Conservation (phyloP, 2,329 filamentous ascomycete species). For the Fusarium beomiforme region DNA sequence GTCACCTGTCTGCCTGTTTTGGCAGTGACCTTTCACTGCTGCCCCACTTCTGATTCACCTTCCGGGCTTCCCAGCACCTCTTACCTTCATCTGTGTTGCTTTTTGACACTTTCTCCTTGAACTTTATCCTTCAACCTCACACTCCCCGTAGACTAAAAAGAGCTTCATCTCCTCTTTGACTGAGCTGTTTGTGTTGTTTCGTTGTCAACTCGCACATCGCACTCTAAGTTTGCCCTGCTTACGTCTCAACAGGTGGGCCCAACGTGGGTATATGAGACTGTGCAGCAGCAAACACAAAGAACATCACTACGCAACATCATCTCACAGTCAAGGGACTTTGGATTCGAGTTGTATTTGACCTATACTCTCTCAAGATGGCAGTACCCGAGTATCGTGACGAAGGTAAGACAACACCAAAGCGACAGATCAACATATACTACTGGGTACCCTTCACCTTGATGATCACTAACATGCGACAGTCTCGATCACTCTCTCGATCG, state of each 20-base stretch:
- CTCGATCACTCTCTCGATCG: slow-evolving; percentile 44
- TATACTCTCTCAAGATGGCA: slow-evolving; percentile 27
- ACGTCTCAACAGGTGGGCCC: slow-evolving; percentile 21
- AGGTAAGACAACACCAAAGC: slow-evolving; percentile 23
- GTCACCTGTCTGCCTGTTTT: slow-evolving; percentile 46
- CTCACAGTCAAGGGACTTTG: neutral
- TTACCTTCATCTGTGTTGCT: slow-evolving; percentile 19
- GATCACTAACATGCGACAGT: slow-evolving; percentile 40
- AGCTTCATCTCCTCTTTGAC: neutral
- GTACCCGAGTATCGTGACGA: slow-evolving; percentile 41
- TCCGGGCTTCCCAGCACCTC: slow-evolving; percentile 38
- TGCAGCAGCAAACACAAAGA: neutral
- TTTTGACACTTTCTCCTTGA: slow-evolving; percentile 6
- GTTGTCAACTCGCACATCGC: neutral
- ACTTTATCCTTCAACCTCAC: slow-evolving; percentile 15
- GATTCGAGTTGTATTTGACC: neutral
- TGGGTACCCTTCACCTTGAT: neutral
- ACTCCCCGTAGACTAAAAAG: neutral
- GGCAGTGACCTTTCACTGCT: slow-evolving; percentile 40
- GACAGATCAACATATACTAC: neutral
- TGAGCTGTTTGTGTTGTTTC: neutral
- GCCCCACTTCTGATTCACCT: slow-evolving; percentile 47
- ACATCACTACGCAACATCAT: neutral
- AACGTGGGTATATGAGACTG: neutral
- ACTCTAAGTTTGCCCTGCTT: slow-evolving; percentile 22